Evolutionary conservation across 192 early-diverging fungal genomes (phyloP).

Genomic region (Diversispora eburnea): DNA sequence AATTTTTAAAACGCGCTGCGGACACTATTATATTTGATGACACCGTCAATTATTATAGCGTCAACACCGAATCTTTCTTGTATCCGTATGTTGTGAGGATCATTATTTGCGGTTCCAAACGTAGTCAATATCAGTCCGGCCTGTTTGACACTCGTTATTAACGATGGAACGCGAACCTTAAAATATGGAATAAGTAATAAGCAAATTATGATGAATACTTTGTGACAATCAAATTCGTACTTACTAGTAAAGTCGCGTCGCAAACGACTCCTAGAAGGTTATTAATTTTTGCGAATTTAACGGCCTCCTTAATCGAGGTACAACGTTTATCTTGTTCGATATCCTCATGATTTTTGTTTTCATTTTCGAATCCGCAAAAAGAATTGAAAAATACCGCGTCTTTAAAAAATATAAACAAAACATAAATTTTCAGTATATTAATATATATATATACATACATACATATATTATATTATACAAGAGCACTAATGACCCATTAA

Average conservation of each 20-base stretch:
- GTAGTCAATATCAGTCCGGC: constrained; percentile 88
- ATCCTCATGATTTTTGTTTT: constrained; percentile 34
- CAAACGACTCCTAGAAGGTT: constrained; percentile 93
- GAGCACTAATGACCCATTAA: not conserved
- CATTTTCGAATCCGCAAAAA: constrained; percentile 65
- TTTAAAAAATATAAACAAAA: constrained; percentile 22
- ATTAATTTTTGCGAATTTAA: constrained; percentile 87
- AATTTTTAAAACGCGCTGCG: not conserved
- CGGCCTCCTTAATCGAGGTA: constrained; percentile 86
- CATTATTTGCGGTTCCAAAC: constrained; percentile 77
- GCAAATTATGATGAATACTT: not conserved
- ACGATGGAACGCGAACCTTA: constrained; percentile 84
- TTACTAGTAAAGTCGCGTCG: constrained; percentile 83
- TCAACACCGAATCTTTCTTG: constrained; percentile 89
- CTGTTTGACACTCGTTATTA: constrained; percentile 91
- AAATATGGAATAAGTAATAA: not conserved
- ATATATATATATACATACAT: not conserved
- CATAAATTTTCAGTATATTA: not conserved
- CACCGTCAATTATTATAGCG: constrained; percentile 73
- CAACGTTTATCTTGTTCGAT: constrained; percentile 47
- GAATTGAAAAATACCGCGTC: constrained; percentile 92
- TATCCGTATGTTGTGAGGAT: constrained; percentile 54
- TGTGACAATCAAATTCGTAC: constrained; percentile 14
- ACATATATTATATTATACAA: not conserved
- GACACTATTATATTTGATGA: constrained; percentile 48